Conservation (phyloP, 495 filamentous ascomycete species). For the Cairneyella variabilis region DNA sequence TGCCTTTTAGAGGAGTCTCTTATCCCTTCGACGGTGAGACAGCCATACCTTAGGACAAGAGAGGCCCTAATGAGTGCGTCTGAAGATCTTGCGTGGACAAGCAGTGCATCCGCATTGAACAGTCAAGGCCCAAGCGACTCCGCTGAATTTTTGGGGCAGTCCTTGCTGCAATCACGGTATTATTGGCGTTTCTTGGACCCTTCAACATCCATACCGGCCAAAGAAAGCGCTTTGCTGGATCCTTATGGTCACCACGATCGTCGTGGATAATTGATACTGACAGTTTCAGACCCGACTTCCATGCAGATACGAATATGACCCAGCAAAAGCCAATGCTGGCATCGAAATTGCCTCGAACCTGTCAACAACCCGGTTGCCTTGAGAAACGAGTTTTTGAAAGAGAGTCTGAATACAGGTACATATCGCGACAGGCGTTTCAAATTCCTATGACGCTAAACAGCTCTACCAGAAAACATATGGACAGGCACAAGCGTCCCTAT, state of each 20-base stretch:
- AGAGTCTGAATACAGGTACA: not conserved
- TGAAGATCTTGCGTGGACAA: not conserved
- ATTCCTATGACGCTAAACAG: not conserved
- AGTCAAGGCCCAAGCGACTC: not conserved
- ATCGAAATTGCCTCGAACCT: not conserved
- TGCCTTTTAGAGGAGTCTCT: not conserved
- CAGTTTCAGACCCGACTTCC: not conserved
- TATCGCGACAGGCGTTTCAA: not conserved
- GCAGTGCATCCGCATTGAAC: not conserved
- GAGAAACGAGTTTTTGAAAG: not conserved
- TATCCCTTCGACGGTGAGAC: not conserved
- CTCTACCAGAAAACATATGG: constrained; percentile 10
- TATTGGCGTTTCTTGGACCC: not conserved
- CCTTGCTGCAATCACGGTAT: not conserved
- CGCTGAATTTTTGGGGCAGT: not conserved
- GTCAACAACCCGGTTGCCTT: not conserved
- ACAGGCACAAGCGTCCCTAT: constrained; percentile 9
- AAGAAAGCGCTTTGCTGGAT: not conserved
- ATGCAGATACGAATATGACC: not conserved
- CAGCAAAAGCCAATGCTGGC: not conserved
- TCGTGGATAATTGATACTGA: not conserved
- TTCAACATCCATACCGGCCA: not conserved
- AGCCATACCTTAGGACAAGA: not conserved
- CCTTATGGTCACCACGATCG: not conserved
- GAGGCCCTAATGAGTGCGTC: not conserved